Evolutionary conservation across 2,329 filamentous ascomycete genomes (phyloP), one percentile per base, ranked within the genome.

Genomic region (Paracoccidioides brasiliensis): DNA sequence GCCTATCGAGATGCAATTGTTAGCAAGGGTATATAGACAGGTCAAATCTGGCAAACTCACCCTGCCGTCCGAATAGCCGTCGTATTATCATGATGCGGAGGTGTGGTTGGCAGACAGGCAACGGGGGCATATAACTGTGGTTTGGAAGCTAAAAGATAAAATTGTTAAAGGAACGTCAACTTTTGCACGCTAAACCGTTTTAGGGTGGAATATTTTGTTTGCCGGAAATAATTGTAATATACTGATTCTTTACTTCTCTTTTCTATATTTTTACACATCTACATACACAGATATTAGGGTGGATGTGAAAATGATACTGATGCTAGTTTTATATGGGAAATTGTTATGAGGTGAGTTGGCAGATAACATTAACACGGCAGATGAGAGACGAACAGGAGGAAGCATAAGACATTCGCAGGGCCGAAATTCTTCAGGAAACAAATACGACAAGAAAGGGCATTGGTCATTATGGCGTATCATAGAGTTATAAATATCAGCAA

Each of bases 51-150:
- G 4, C 9, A 32, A 10, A 66, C 71, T 63, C 55, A 73, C 71
- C 67, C 57, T 73, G 71, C 66, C 70, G 70, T 65, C 67, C 59
- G 61, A 64, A 67, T 45, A 70, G 52, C 55, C 69, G 64, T 60
- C 71, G 69, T 62, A 73, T 64, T 65, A 73, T 73, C 71, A 73
- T 73, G 52, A 54, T 69, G 66, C 51, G 46, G 8, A 60, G 53
- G 8, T 40, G 53, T 48, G 38, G 32, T 51, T 22, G 38, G 15
- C 40, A 53, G 40, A 53, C 44, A 44, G 56, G 33, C 59, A 54
- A 57, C 53, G 53, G 54, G 56, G 50, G 14, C 40, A 57, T 55
- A 52, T 45, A 14, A 22, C 7, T 5, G 9, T 14, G 14, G 12
- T 9, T n/a, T n/a, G 12, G 45, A 35, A 32, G 9, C n/a, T 33